Evolutionary conservation across 805 yeast genomes (phyloP).

Genomic region (Candida bentonensis): DNA sequence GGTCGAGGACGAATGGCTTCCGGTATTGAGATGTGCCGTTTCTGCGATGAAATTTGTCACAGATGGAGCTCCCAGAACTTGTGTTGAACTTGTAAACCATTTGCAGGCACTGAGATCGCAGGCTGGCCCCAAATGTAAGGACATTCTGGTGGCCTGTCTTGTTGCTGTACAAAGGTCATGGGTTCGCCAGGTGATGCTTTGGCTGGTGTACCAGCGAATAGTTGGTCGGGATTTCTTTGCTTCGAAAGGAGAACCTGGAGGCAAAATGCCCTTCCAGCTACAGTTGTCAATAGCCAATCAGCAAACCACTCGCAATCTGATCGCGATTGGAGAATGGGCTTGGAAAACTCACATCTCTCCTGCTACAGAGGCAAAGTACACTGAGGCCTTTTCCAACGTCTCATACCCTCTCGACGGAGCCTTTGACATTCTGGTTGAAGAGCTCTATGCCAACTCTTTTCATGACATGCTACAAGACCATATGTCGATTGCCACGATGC

Average conservation of each 20-base stretch:
- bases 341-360: background rate
- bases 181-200: background rate
- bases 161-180: background rate
- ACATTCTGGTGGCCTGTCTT: background rate
- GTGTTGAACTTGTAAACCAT: background rate
- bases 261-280: background rate
- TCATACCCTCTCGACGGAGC: background rate
- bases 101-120: background rate
- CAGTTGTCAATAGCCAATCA: background rate
- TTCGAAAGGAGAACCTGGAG: background rate
- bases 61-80: background rate
- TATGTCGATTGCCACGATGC: background rate
- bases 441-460: background rate
- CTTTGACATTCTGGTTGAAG: background rate
- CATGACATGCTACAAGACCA: background rate
- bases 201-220: background rate
- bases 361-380: background rate
- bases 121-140: background rate
- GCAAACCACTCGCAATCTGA: background rate
- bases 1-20: background rate
- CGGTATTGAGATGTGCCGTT: background rate
- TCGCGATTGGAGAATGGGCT: background rate
- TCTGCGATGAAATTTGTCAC: background rate
- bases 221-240: background rate
- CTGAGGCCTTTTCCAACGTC: background rate